Evolutionary conservation across 2,329 filamentous ascomycete species (phyloP), one percentile per base, ranked within the genome.

Genomic region (Sporothrix brunneoviolacea): DNA sequence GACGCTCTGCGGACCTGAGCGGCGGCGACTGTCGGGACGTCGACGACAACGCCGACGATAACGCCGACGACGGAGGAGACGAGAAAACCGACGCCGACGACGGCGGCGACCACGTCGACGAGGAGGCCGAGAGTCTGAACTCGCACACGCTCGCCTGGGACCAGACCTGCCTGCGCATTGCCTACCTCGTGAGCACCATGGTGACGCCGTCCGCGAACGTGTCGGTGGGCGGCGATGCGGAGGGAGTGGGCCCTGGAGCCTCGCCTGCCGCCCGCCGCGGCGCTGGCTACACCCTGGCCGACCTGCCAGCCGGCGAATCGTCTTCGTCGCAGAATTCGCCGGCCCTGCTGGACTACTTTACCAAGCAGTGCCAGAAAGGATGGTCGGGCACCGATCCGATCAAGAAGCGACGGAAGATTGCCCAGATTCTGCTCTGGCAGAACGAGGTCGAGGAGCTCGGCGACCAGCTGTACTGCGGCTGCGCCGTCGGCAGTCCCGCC

Each of bases 361-460:
- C 39, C 24, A 8, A 39, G 5, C 37, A 30, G 45, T 46, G 46
- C 33, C 43, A 52, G 21, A 39, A 42, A 7, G 50, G 43, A 21
- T 60, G 56, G 56, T 42, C 52, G 2, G 51, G 40, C n/a, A 10
- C 50, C 4, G 33, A 52, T 9, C 8, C 22, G 8, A 12, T 24
- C 8, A 57, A 58, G 41, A 57, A 56, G 42, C 54, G 51, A 30
- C 51, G 48, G 27, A 63, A 60, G 51, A 52, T 59, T 36, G 50
- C 55, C 44, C 68, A 70, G 61, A 75, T 79, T 55, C 62, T 72
- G 52, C 66, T 72, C 53, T 79, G 76, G 76, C 70, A 71, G 50
- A 63, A 64, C 47, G 76, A 79, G 62, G 72, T 79, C 42, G 65
- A 65, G 32, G 60, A 63, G 19, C 63, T 66, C 42, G 61, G 60